Evolutionary conservation across 179 eudicot genomes (phyloP), one percentile per base, ranked within the genome.

Genomic region (Spinacia oleracea): DNA sequence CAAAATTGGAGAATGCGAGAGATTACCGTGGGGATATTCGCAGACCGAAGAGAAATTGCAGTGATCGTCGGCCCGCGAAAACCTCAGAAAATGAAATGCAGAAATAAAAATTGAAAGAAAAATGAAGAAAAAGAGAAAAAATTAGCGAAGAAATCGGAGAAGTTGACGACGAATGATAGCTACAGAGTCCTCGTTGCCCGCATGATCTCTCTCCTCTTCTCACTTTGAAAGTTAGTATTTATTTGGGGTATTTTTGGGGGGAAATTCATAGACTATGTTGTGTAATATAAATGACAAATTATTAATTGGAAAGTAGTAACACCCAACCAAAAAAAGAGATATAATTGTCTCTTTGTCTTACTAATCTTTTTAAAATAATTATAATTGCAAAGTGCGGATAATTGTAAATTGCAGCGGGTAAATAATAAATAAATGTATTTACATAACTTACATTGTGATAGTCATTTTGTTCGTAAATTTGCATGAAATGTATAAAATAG

Each of bases 61-160:
- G 59, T 35, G 48, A 74, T 74, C 60, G 70, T 65, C 80, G 83
- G 85, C 68, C 83, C 78, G 77, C 80, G 78, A 83, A 79, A 75
- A 20, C 50, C 75, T 48, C 73, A 68, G 65, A 42, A 70, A 53
- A 56, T 66, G 23, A 29, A 74, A n/a, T 21, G 43, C 4, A 63
- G 18, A 43, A 20, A 45, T 12, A 43, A 40, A 50, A 32, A 74
- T 23, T 11, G 14, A 4, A 31, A 23, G 67, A 32, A 53, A 59
- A 29, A 64, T 2, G 70, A 76, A 32, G 15, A 62, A 29, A 51
- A 46, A 46, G 34, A 76, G 56, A 21, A 59, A 63, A 72, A 64
- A 35, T n/a, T 12, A 70, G 77, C 77, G 77, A 79, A 38, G 62
- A 83, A 70, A 43, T 62, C 68, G 80, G 85, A 20, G 32, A 11